Conservation (phyloP, 2,329 filamentous ascomycete species). For the Xylaria sp. region DNA sequence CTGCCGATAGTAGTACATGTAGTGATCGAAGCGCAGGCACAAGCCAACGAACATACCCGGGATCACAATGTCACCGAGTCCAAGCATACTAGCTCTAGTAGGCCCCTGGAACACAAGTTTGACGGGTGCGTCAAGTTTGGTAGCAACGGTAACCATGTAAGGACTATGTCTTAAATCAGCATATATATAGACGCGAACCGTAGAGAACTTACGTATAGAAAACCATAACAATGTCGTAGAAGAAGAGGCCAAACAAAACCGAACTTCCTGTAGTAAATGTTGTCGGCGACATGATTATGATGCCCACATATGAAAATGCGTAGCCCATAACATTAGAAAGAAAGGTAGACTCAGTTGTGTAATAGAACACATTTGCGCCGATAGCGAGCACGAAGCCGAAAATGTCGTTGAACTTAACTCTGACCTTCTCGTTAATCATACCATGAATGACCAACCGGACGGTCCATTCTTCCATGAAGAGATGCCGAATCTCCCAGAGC, state of each 20-base stretch:
- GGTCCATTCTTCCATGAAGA: conserved; percentile 59
- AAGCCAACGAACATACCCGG: conserved; percentile 90
- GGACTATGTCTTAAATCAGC: conserved; percentile 54
- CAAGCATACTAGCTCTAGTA: conserved; percentile 78
- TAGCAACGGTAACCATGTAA: conserved; percentile 87
- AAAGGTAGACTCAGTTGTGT: conserved; percentile 62
- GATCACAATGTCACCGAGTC: conserved; percentile 91
- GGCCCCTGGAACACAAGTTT: conserved; percentile 80
- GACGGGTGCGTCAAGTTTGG: conserved; percentile 86
- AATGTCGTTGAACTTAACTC: conserved; percentile 62
- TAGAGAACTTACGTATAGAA: conserved; percentile 71
- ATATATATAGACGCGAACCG: conserved; percentile 15
- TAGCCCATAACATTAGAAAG: conserved; percentile 88
- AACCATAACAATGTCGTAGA: conserved; percentile 94
- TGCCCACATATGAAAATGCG: conserved; percentile 81
- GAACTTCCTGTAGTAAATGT: conserved; percentile 82
- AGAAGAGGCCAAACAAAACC: conserved; percentile 80
- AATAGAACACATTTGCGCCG: conserved; percentile 64
- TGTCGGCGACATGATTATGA: conserved; percentile 86
- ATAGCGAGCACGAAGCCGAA: conserved; percentile 61
- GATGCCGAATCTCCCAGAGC: conserved; percentile 58
- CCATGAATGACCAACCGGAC: conserved; percentile 58
- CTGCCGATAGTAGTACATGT: conserved; percentile 77
- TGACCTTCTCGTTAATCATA: conserved; percentile 52
- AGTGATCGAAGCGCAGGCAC: conserved; percentile 89